Conservation (phyloP, 148 eudicot genomes). For the Chenopodium quinoa region DNA sequence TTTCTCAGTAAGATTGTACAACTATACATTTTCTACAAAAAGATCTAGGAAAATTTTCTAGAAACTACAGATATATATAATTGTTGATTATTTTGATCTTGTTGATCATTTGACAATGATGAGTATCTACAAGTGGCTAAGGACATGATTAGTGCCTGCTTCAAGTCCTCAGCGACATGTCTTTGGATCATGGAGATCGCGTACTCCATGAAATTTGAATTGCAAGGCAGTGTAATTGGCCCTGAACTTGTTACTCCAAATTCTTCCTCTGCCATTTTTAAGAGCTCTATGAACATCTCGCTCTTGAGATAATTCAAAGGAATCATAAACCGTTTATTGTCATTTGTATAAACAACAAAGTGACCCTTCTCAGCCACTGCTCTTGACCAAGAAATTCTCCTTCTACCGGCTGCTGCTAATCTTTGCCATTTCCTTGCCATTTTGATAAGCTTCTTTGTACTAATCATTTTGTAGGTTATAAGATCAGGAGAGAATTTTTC, state of each 20-base stretch:
- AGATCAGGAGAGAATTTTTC: neutral
- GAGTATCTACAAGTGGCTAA: constrained; percentile 12
- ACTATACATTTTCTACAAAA: neutral
- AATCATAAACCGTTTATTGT: constrained; percentile 24
- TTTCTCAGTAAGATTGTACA: neutral
- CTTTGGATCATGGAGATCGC: constrained; percentile 15
- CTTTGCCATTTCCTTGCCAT: constrained; percentile 25
- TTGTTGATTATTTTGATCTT: constrained; percentile 3
- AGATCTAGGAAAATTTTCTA: neutral
- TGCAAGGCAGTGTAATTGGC: constrained; percentile 14
- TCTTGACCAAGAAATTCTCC: neutral
- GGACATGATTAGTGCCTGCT: constrained; percentile 14
- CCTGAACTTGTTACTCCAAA: constrained; percentile 14
- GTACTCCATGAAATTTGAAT: constrained; percentile 17
- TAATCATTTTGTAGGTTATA: constrained; percentile 6
- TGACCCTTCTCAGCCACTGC: constrained; percentile 17
- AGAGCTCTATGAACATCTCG: constrained; percentile 12
- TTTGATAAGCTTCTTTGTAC: constrained; percentile 27
- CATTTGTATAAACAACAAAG: constrained; percentile 20
- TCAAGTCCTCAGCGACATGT: constrained; percentile 1
- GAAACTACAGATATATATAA: constrained; percentile 1
- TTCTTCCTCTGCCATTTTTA: constrained; percentile 20
- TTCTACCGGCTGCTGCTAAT: constrained; percentile 15
- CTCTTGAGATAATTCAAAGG: constrained; percentile 20
- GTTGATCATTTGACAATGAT: neutral